Base-by-base conservation (phyloP, 495 filamentous ascomycete genomes). In the Parathielavia appendiculata region DNA sequence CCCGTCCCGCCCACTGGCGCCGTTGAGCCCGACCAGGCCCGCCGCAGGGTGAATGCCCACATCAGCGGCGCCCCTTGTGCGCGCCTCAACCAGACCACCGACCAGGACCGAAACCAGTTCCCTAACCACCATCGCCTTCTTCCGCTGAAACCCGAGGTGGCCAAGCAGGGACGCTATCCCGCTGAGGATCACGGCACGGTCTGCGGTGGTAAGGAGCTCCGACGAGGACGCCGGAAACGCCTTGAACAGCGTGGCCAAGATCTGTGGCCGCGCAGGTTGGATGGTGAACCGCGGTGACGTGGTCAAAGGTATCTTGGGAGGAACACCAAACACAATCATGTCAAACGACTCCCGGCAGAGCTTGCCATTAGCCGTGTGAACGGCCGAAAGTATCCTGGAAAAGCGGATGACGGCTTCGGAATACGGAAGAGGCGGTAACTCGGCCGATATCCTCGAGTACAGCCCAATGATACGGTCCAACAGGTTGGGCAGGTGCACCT, bases 21-120 rank as follows among this genome's bases (percentile, higher is more conserved):
- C 65, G 49, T 76, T 79, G 22, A 91, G 71, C 59, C 85, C 84
- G 13, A 85, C 82, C 41, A 95, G 71, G 1, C 88, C 90, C 22
- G 93, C 91, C 26, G 91, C 91, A 46, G 95, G 95, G 71, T 97
- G 93, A 45, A 98, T 87, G 5, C 95, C 93, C 56, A 92, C 86
- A 63, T 97, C 93, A 19, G 95, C 93, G 53, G 93, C 95, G 35
- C 91, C 91, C 54, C 90, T 80, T 54, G 95, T 96, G 40, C 93
- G 80, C 16, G 95, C 95, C 69, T 96, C 89, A n/a, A 96, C 86
- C 32, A 98, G 75, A 1, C 86, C 89, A 55, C 87, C 87, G 53
- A 93, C 87, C 56, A 96, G 76, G 34, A 89, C 82, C n/a, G 83
- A 82, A 9, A 97, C 76, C 54, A 96, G 79, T 65, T 97, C 92